Conservation (phyloP, 805 yeast species). For the Phaffomyces antillensis region DNA sequence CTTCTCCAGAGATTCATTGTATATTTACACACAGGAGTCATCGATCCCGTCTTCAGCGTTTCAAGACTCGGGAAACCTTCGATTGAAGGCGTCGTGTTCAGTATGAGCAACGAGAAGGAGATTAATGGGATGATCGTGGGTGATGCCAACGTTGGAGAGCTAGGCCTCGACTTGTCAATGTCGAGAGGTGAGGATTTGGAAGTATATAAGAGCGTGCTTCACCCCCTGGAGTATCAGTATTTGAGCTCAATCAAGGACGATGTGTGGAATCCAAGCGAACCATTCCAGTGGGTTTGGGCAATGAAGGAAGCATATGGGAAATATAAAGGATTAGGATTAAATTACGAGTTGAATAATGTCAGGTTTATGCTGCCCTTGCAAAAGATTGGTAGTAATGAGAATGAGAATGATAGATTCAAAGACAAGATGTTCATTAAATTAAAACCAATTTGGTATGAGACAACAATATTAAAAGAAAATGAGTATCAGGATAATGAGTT, state of each 20-base stretch:
- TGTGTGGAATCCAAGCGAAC: not conserved
- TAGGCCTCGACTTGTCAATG: slow-evolving; percentile 44
- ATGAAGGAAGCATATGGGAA: slow-evolving; percentile 73
- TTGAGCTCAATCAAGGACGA: not conserved
- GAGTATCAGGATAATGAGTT: not conserved
- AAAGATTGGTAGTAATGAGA: not conserved
- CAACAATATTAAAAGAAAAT: not conserved
- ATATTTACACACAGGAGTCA: slow-evolving; percentile 23
- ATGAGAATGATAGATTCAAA: not conserved
- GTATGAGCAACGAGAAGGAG: slow-evolving; percentile 52
- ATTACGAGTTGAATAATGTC: slow-evolving; percentile 25
- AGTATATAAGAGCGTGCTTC: slow-evolving; percentile 36
- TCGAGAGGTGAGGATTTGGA: slow-evolving; percentile 21
- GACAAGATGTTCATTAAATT: not conserved
- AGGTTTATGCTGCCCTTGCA: slow-evolving; percentile 20
- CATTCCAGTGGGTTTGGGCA: slow-evolving; percentile 66
- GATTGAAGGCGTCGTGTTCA: slow-evolving; percentile 37
- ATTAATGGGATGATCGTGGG: slow-evolving; percentile 38
- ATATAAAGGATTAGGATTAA: slow-evolving; percentile 54
- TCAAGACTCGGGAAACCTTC: slow-evolving; percentile 54
- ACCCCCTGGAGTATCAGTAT: slow-evolving; percentile 25
- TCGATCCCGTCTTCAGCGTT: slow-evolving; percentile 21
- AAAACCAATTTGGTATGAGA: not conserved
- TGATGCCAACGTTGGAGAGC: slow-evolving; percentile 18
- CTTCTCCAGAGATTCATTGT: slow-evolving; percentile 39